Conservation (phyloP, 345 rosid genomes). For the Brassica rapa region DNA sequence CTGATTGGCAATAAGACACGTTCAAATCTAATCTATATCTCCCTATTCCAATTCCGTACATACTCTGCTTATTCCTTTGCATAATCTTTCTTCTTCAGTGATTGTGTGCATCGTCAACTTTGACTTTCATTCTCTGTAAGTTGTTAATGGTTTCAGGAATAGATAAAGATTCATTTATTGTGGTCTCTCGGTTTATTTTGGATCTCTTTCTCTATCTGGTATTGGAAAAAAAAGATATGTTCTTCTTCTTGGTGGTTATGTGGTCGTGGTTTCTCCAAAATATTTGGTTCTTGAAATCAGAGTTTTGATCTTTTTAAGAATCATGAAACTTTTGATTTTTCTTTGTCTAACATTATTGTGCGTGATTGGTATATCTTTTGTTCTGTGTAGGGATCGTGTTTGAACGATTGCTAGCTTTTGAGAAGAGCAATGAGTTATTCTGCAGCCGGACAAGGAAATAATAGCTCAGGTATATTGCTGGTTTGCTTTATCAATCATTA, state of each 20-base stretch:
- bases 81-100: background rate
- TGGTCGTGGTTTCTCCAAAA: background rate
- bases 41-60: background rate
- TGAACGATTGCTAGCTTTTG: slow-evolving; percentile 33
- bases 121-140: slow-evolving; percentile 21
- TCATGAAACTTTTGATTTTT: background rate
- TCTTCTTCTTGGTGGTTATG: background rate
- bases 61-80: background rate
- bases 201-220: background rate
- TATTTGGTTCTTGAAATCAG: background rate
- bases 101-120: background rate
- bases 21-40: slow-evolving; percentile 27
- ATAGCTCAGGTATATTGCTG: slow-evolving; percentile 54
- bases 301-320: slow-evolving; percentile 8
- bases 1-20: slow-evolving; percentile 28
- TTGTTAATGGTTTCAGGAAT: slow-evolving; percentile 17
- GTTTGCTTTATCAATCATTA: background rate
- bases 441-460: slow-evolving; percentile 47
- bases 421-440: slow-evolving; percentile 61
- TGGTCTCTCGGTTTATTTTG: background rate
- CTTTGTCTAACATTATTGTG: background rate
- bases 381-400: slow-evolving; percentile 38
- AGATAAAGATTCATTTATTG: background rate
- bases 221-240: background rate
- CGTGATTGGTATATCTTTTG: background rate